phyloP scores from a whole-genome alignment of 805 yeast genomes.

The Alloascoidea africana region DNA sequence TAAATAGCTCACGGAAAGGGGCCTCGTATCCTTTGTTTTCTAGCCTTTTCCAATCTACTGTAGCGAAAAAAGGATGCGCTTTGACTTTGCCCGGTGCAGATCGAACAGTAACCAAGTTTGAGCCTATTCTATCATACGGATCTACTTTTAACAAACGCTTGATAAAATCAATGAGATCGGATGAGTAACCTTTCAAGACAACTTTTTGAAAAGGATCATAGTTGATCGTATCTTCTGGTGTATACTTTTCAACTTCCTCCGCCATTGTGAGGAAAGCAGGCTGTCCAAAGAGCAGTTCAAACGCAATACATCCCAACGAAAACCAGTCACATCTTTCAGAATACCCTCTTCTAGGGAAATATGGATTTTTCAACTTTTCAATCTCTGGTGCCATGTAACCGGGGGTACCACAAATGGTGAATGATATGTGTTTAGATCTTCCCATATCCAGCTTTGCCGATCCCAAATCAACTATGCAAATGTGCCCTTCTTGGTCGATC shows the following conservation, averaged over 20 bases:
- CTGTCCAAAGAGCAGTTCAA: slow-evolving; percentile 95
- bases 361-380: slow-evolving; percentile 80
- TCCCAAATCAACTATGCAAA: slow-evolving; percentile 95
- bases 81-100: slow-evolving; percentile 80
- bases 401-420: slow-evolving; percentile 96
- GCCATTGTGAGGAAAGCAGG: slow-evolving; percentile 93
- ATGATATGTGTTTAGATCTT: slow-evolving; percentile 66
- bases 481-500: slow-evolving; percentile 92
- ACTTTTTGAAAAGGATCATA: slow-evolving; percentile 77
- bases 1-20: too few species aligned
- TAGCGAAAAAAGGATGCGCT: slow-evolving; percentile 71
- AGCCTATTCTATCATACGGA: slow-evolving; percentile 65
- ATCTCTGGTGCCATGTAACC: slow-evolving; percentile 95
- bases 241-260: slow-evolving; percentile 92
- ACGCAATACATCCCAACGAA: slow-evolving; percentile 88
- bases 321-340: slow-evolving; percentile 97
- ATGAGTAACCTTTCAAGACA: slow-evolving; percentile 71
- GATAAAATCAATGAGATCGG: slow-evolving; percentile 71
- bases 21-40: slow-evolving; percentile 82
- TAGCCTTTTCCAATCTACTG: slow-evolving; percentile 80
- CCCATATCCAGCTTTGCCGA: slow-evolving; percentile 93
- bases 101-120: too few species aligned
- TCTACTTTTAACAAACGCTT: slow-evolving; percentile 71
- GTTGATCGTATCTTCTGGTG: slow-evolving; percentile 85
- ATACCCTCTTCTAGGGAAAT: too few species aligned